Conservation (phyloP, 2,329 filamentous ascomycete species). For the Alternaria consortialis region DNA sequence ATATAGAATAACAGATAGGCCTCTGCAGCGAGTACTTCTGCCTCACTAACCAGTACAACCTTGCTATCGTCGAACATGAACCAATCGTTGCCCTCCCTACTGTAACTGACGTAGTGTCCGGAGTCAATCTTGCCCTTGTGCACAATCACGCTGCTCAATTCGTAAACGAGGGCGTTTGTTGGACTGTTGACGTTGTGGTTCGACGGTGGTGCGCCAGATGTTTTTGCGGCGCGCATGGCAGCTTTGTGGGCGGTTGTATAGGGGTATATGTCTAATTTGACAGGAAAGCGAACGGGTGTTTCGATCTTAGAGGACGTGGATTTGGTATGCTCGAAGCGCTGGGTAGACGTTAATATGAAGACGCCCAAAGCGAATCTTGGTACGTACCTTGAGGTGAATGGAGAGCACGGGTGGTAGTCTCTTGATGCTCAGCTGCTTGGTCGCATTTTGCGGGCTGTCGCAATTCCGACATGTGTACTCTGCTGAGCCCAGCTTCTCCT, state of each 20-base stretch:
- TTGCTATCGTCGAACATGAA: constrained; percentile 96
- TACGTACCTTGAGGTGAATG: constrained; percentile 84
- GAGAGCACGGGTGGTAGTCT: constrained; percentile 87
- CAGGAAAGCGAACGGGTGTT: constrained; percentile 83
- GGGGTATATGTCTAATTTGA: constrained; percentile 87
- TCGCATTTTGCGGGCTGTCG: constrained; percentile 76
- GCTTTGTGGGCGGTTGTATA: constrained; percentile 74
- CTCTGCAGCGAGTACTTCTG: constrained; percentile 84
- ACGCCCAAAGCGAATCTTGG: not conserved
- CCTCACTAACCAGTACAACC: constrained; percentile 82
- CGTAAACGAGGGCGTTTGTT: constrained; percentile 74
- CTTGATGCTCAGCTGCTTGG: constrained; percentile 84
- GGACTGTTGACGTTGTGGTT: constrained; percentile 46
- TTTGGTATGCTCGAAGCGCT: constrained; percentile 80
- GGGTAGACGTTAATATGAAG: not conserved
- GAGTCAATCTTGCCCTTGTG: constrained; percentile 94
- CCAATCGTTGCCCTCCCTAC: constrained; percentile 85
- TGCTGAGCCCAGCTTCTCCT: constrained; percentile 76
- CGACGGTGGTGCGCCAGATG: constrained; percentile 49
- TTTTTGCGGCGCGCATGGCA: constrained; percentile 31
- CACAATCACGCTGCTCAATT: constrained; percentile 87
- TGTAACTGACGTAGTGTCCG: constrained; percentile 92
- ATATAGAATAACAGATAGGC: constrained; percentile 90
- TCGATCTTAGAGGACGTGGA: constrained; percentile 85
- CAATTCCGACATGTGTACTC: constrained; percentile 89